Evolutionary conservation across 345 rosid genomes (phyloP).

Genomic region (Aquilaria sinensis): DNA sequence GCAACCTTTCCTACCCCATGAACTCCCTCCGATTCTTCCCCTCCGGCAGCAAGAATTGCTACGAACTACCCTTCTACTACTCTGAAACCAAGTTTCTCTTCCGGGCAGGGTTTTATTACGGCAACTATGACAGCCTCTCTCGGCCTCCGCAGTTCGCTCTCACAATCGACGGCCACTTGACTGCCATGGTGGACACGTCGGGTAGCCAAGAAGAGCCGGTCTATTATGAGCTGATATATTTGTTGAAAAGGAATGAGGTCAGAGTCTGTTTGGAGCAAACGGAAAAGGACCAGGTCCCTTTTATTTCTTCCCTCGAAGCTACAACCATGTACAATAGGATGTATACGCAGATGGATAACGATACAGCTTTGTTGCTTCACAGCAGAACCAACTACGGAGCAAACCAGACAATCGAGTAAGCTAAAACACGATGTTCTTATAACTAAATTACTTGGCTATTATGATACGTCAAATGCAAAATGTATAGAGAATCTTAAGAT

Average conservation of each 20-base stretch:
- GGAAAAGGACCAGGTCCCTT: slow-evolving; percentile 4
- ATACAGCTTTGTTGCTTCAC: slow-evolving; percentile 6
- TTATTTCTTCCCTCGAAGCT: slow-evolving; percentile 8
- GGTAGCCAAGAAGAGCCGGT: neutral
- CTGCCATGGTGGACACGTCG: slow-evolving; percentile 15
- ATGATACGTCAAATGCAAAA: too few species aligned
- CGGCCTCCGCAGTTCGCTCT: slow-evolving; percentile 18
- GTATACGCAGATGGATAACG: neutral
- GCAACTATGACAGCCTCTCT: slow-evolving; percentile 14
- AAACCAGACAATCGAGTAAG: slow-evolving; percentile 8
- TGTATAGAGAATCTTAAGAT: too few species aligned
- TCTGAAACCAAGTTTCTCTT: slow-evolving; percentile 8
- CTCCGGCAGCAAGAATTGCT: slow-evolving; percentile 13
- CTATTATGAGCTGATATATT: slow-evolving; percentile 1
- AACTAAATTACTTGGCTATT: neutral
- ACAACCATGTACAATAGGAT: neutral
- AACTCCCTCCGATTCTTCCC: slow-evolving; percentile 19
- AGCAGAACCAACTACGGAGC: slow-evolving; percentile 15
- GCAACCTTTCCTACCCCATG: slow-evolving; percentile 12
- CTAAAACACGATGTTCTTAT: neutral
- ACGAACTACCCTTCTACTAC: slow-evolving; percentile 6
- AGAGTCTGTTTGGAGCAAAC: slow-evolving; percentile 13
- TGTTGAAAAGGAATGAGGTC: neutral
- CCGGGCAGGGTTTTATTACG: slow-evolving; percentile 23
- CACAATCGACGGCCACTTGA: slow-evolving; percentile 4